phyloP scores from a whole-genome alignment of 2,329 filamentous ascomycete genomes.

The Trichoderma pleuroti region DNA sequence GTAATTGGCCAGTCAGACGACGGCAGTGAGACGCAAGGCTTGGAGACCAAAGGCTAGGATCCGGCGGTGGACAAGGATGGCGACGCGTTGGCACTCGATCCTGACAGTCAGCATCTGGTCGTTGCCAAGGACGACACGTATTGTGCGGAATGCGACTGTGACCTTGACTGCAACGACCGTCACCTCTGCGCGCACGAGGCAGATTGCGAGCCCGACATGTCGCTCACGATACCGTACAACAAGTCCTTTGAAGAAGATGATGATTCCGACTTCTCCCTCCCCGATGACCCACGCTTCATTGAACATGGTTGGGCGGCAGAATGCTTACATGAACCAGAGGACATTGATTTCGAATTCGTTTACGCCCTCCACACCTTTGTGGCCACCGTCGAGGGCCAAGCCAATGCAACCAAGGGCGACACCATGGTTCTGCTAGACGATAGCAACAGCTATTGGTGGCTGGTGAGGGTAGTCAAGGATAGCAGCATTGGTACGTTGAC shows the following conservation, averaged over 20 bases:
- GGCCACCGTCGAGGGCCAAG: slow-evolving; percentile 95
- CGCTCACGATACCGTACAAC: slow-evolving; percentile 46
- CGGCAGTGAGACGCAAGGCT: not conserved
- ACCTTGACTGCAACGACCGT: slow-evolving; percentile 21
- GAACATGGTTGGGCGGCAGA: slow-evolving; percentile 71
- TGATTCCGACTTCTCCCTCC: slow-evolving; percentile 58
- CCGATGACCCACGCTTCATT: slow-evolving; percentile 59
- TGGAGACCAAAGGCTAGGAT: slow-evolving; percentile 15
- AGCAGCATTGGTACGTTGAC: slow-evolving; percentile 71
- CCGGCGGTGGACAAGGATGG: slow-evolving; percentile 9
- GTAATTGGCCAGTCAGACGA: not conserved
- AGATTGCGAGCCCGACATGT: slow-evolving; percentile 22
- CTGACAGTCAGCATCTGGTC: not conserved
- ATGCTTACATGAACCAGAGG: slow-evolving; percentile 92
- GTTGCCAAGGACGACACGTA: not conserved
- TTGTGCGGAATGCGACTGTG: slow-evolving; percentile 10
- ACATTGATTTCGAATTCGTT: slow-evolving; percentile 99
- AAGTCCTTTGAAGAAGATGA: slow-evolving; percentile 50
- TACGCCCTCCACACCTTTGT: slow-evolving; percentile 98
- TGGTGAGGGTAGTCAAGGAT: slow-evolving; percentile 95
- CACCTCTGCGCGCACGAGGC: slow-evolving; percentile 8
- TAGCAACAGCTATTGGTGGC: slow-evolving; percentile 99
- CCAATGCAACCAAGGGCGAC: slow-evolving; percentile 96
- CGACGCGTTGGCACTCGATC: not conserved
- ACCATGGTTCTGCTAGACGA: slow-evolving; percentile 98